phyloP scores from a whole-genome alignment of 495 filamentous ascomycete species.

The Tuber melanosporum region DNA sequence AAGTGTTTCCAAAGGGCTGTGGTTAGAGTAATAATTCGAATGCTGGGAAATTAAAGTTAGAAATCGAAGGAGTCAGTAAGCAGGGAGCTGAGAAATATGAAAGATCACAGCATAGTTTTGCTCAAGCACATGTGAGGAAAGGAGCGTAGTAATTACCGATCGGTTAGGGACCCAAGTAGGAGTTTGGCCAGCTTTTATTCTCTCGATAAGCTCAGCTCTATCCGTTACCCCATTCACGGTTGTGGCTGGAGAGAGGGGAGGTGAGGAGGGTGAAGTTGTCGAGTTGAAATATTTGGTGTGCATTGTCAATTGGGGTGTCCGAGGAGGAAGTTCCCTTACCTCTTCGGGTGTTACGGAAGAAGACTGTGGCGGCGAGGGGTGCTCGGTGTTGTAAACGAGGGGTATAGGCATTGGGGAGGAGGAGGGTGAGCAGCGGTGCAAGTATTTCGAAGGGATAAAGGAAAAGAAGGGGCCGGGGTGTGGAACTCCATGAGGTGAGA shows the following conservation, averaged over 20 bases:
- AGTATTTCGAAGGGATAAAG: constrained; percentile 15
- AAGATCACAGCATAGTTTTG: constrained; percentile 20
- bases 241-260: constrained; percentile 27
- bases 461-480: constrained; percentile 14
- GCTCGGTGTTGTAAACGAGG: constrained; percentile 35
- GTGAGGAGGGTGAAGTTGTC: constrained; percentile 11
- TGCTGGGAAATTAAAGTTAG: constrained; percentile 31
- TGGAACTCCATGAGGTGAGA: constrained; percentile 33
- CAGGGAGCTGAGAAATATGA: constrained; percentile 24
- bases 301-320: constrained; percentile 17
- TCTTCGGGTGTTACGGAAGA: constrained; percentile 14
- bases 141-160: constrained; percentile 51
- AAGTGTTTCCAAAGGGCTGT: constrained; percentile 22
- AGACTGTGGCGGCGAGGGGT: constrained; percentile 18
- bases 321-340: constrained; percentile 18
- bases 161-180: constrained; percentile 65
- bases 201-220: constrained; percentile 73
- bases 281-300: constrained; percentile 28
- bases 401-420: constrained; percentile 15
- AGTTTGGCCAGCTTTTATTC: constrained; percentile 72
- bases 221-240: constrained; percentile 44
- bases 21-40: constrained; percentile 40
- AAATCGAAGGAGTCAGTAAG: constrained; percentile 18
- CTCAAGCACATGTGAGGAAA: constrained; percentile 1
- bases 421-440: constrained; percentile 9